Base-by-base conservation (phyloP, 495 filamentous ascomycete species). In the Clavariopsis aquatica region DNA sequence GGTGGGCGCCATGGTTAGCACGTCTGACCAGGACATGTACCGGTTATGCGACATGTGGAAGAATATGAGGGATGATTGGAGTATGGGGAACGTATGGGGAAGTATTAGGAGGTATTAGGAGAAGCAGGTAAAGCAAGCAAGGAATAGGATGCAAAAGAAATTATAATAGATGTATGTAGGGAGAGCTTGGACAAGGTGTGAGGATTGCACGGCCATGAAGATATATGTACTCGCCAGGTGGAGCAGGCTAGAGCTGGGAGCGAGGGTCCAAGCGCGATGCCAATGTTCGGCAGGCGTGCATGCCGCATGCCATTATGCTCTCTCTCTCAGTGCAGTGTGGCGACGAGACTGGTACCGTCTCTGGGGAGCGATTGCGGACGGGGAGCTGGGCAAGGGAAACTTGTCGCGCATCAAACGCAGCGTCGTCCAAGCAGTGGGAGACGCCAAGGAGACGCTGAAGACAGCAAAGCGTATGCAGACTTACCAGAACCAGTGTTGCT, bases 1-100 rank as follows among this genome's bases (percentile, higher is more conserved):
- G 43, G 65, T 60, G 61, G 69, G 57, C 61, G 65, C 46, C 60
- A 63, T 57, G 34, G 60, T 71, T 45, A 71, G 65, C 55, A 61
- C 60, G 52, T 71, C 69, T 31, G 65, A 62, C 69, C 64, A 71
- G 17, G 65, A 65, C 56, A 68, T 61, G 60, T 68, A 71, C 22
- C 53, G 56, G 59, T 60, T 61, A 65, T 68, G 69, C 47, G 69
- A 65, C 69, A 71, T 71, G n/a, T 31, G 55, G 52, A 13, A 45
- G 26, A 62, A 55, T 12, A 28, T 52, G 6, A n/a, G 38, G 38
- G 38, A 17, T n/a, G 38, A 51, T 43, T 43, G 38, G 38, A 17
- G 13, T 43, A 43, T 36, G 13, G 31, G 31, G 31, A 13, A 36
- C 13, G 31, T 6, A 43, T 7, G 38, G 26, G 54, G 27, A 46